These are phyloP conservation scores for Leishmania lainsoni DNA, from an alignment of 208 protist genomes.

Conservation along the genomic window DNA sequence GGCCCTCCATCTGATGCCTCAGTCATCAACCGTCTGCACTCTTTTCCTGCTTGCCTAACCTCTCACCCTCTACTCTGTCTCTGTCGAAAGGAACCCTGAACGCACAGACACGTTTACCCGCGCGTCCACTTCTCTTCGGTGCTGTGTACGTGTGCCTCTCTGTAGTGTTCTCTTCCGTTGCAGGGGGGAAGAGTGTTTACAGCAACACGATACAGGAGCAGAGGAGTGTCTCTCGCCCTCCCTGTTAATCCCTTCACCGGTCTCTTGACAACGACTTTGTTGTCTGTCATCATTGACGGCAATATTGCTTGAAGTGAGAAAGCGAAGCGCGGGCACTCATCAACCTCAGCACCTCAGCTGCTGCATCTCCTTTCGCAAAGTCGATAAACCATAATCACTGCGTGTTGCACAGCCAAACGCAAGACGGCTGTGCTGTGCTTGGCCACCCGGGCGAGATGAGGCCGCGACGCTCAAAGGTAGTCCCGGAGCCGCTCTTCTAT, in stretches of 20 bases:
- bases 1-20: not conserved
- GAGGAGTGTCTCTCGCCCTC: not conserved
- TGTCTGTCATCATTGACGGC: not conserved
- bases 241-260: not conserved
- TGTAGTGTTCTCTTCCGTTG: not conserved
- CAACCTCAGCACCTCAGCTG: not conserved
- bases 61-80: not conserved
- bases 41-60: not conserved
- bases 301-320: not conserved
- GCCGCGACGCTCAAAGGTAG: conserved; percentile 29
- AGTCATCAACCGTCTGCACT: not conserved
- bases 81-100: not conserved
- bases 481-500: conserved; percentile 21
- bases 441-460: conserved; percentile 12
- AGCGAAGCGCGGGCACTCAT: not conserved
- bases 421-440: not conserved
- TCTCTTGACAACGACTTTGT: not conserved
- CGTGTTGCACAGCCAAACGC: not conserved
- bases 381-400: not conserved
- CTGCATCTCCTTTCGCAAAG: not conserved
- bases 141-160: not conserved
- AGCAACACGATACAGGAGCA: not conserved
- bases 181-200: not conserved
- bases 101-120: too few relatives aligned
- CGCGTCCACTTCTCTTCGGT: not conserved